A percentile compares a stretch with the other conserved stretches of the same genome.
phyloP scores from a whole-genome alignment of 805 yeast genomes.

The Candida nanaspora region DNA sequence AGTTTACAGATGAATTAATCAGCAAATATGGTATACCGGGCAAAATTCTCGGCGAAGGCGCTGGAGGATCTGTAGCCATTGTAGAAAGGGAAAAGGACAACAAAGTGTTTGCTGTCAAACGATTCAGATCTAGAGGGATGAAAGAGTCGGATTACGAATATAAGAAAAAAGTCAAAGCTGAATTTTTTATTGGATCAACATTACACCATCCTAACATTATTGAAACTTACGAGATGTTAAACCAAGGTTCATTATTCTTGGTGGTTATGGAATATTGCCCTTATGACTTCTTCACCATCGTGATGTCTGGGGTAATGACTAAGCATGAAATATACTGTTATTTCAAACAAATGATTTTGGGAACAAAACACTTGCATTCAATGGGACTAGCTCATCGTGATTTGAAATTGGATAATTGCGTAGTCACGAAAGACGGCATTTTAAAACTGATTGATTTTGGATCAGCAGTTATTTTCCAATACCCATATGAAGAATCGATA shows the following conservation, averaged over 20 bases:
- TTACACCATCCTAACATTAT: slow-evolving; percentile 75
- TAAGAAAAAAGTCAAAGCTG: slow-evolving; percentile 71
- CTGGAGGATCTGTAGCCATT: slow-evolving; percentile 87
- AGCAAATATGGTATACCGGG: slow-evolving; percentile 74
- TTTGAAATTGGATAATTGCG: slow-evolving; percentile 88
- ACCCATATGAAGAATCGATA: slow-evolving; percentile 16
- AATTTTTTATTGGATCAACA: slow-evolving; percentile 74
- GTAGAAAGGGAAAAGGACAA: slow-evolving; percentile 56
- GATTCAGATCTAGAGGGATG: slow-evolving; percentile 61
- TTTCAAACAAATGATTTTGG: slow-evolving; percentile 72
- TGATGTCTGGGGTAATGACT: slow-evolving; percentile 80
- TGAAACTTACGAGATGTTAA: slow-evolving; percentile 71
- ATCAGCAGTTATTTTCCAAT: slow-evolving; percentile 73
- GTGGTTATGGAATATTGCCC: slow-evolving; percentile 93
- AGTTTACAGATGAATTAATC: slow-evolving; percentile 28
- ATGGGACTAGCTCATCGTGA: slow-evolving; percentile 92
- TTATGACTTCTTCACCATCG: slow-evolving; percentile 85
- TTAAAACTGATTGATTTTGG: slow-evolving; percentile 91
- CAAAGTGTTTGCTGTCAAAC: slow-evolving; percentile 76
- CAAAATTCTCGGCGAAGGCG: slow-evolving; percentile 79
- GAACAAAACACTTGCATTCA: slow-evolving; percentile 68
- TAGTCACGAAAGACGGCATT: slow-evolving; percentile 66
- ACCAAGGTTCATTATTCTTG: slow-evolving; percentile 53
- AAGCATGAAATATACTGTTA: slow-evolving; percentile 69
- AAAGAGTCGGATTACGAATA: slow-evolving; percentile 65